Evolutionary conservation across 768 basidiomycete species (phyloP).

Genomic region (Tylopilus felleus): DNA sequence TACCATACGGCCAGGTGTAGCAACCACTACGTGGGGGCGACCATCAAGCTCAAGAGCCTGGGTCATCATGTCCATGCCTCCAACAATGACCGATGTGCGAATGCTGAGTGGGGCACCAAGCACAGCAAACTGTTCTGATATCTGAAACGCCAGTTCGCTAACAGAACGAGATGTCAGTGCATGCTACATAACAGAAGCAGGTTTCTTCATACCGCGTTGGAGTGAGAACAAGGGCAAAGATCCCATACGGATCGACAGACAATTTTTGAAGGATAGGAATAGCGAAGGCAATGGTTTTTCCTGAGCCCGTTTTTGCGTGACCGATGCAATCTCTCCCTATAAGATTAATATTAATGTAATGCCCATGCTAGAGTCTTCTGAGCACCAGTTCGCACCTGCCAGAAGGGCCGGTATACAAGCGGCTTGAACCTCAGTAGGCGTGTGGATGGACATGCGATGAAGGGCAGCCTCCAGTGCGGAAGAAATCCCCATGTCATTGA

Average conservation of each 20-base stretch:
- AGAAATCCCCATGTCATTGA: constrained; percentile 59
- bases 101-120: constrained; percentile 79
- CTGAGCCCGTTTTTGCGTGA: constrained; percentile 96
- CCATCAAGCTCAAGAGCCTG: constrained; percentile 85
- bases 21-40: constrained; percentile 90
- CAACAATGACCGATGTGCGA: constrained; percentile 86
- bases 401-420: constrained; percentile 90
- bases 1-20: constrained; percentile 92
- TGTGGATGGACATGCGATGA: constrained; percentile 75
- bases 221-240: constrained; percentile 90
- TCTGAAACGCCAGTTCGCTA: constrained; percentile 96
- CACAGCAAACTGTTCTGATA: constrained; percentile 93
- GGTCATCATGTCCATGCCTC: constrained; percentile 97
- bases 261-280: constrained; percentile 90
- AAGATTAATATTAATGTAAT: background rate
- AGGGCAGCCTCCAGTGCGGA: constrained; percentile 60
- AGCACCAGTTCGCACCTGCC: constrained; percentile 45
- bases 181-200: background rate
- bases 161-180: background rate
- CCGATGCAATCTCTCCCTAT: constrained; percentile 94
- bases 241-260: constrained; percentile 87
- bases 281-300: constrained; percentile 97
- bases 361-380: background rate
- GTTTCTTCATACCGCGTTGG: constrained; percentile 73
- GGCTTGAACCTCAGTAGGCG: constrained; percentile 83